phyloP scores from a whole-genome alignment of 2,329 filamentous ascomycete genomes.

The Penicillium sumatraense region DNA sequence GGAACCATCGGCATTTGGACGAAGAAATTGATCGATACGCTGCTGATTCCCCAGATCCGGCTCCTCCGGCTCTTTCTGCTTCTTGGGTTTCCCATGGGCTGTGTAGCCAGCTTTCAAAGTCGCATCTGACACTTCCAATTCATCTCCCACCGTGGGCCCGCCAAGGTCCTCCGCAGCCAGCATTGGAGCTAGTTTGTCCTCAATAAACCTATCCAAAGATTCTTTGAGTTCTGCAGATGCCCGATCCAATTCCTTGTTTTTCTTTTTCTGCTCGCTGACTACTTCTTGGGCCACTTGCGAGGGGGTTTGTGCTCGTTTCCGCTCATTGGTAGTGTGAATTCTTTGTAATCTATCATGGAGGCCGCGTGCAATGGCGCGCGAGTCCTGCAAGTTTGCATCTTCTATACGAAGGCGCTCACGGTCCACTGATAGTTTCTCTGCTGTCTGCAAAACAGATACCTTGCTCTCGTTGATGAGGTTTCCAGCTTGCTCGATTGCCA shows the following conservation, averaged over 20 bases:
- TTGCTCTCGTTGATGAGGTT: slow-evolving; percentile 68
- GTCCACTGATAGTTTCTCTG: slow-evolving; percentile 44
- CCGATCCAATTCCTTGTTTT: slow-evolving; percentile 64
- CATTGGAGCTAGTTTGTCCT: slow-evolving; percentile 71
- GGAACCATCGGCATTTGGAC: slow-evolving; percentile 33
- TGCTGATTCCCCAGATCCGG: slow-evolving; percentile 46
- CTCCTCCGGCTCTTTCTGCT: slow-evolving; percentile 33
- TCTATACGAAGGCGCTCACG: slow-evolving; percentile 50
- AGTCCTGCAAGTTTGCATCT: slow-evolving; percentile 53
- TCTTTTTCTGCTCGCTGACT: slow-evolving; percentile 63
- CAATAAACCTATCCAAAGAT: slow-evolving; percentile 71
- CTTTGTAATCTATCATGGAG: slow-evolving; percentile 62
- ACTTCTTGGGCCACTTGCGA: slow-evolving; percentile 67
- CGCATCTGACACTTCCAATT: slow-evolving; percentile 66
- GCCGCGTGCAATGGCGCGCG: slow-evolving; percentile 50
- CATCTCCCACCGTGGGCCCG: slow-evolving; percentile 78
- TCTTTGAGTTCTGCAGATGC: slow-evolving; percentile 66
- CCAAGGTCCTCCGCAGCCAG: slow-evolving; percentile 83
- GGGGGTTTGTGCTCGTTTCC: slow-evolving; percentile 62
- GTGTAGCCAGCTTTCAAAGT: slow-evolving; percentile 59
- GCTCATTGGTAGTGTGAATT: slow-evolving; percentile 62
- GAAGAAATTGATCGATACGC: slow-evolving; percentile 58
- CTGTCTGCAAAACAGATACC: slow-evolving; percentile 56
- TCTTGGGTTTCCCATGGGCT: slow-evolving; percentile 53
- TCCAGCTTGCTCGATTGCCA: slow-evolving; percentile 71